Percentiles rank a stretch among this genome's conserved stretches.
These are phyloP conservation scores for Picea sitchensis DNA, from an alignment of 75 land plant genomes.

Conservation along the genomic window DNA sequence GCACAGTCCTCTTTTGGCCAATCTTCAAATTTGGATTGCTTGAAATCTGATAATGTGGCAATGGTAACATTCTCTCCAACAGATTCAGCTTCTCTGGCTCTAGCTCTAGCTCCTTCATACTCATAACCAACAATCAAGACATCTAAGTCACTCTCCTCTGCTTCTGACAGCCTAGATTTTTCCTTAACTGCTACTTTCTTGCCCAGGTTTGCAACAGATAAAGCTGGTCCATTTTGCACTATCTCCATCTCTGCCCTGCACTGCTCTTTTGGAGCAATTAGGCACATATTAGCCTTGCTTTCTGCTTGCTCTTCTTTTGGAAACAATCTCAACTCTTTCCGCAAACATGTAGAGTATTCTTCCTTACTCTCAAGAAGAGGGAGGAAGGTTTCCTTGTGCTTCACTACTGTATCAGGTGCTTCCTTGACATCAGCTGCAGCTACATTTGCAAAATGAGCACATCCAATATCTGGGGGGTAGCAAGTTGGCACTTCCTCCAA, in stretches of 20 bases:
- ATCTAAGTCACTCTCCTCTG: conserved; percentile 2
- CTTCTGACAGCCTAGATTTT: conserved; percentile 6
- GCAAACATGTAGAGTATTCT: conserved; percentile 2
- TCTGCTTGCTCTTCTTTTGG: conserved; percentile 52
- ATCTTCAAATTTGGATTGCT: conserved; percentile 4
- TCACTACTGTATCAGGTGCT: background rate
- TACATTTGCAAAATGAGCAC: too few species aligned
- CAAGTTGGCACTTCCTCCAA: background rate
- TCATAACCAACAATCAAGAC: conserved; percentile 11
- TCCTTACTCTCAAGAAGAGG: background rate
- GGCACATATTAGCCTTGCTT: conserved; percentile 15
- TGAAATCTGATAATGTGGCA: background rate
- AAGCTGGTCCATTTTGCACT: background rate
- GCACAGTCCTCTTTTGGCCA: conserved; percentile 3
- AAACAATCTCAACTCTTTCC: conserved; percentile 45
- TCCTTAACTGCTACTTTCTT: background rate
- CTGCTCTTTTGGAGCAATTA: conserved; percentile 15
- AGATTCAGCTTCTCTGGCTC: conserved; percentile 9
- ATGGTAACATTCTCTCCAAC: conserved; percentile 6
- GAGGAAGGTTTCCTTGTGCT: background rate
- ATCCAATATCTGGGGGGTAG: background rate
- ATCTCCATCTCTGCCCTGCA: background rate
- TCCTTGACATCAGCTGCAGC: background rate
- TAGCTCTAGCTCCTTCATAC: background rate
- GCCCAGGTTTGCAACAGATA: background rate